Evolutionary conservation across 2,329 filamentous ascomycete genomes (phyloP).

Genomic region (Penicillium sp.): DNA sequence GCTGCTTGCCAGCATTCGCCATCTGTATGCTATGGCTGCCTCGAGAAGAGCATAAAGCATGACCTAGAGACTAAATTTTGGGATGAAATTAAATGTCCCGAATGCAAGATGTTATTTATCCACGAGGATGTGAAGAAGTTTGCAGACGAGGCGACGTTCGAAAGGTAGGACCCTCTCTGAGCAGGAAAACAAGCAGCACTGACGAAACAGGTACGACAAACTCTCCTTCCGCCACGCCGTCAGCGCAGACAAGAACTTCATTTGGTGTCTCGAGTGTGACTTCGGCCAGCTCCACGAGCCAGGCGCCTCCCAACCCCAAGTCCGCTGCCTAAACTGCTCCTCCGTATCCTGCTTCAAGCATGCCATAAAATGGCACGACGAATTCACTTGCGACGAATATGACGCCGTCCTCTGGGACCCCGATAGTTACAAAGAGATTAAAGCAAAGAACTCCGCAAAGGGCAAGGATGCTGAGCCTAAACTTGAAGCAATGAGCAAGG

Average conservation of each 20-base stretch:
- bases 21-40: conserved; percentile 12
- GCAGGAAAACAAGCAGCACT: not conserved
- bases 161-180: not conserved
- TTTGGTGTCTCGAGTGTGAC: conserved; percentile 19
- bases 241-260: conserved; percentile 17
- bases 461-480: not conserved
- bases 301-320: conserved; percentile 8
- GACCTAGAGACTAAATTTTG: conserved; percentile 17
- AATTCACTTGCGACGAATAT: conserved; percentile 19
- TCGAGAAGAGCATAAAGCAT: conserved; percentile 17
- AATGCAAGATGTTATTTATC: conserved; percentile 12
- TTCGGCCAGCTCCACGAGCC: conserved; percentile 16
- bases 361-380: conserved; percentile 19
- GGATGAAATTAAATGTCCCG: conserved; percentile 18
- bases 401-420: conserved; percentile 18
- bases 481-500: not conserved
- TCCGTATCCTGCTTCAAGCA: conserved; percentile 17
- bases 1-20: conserved; percentile 13
- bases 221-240: conserved; percentile 13
- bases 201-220: conserved; percentile 5
- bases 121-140: conserved; percentile 16
- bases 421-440: conserved; percentile 12
- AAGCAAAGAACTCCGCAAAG: not conserved
- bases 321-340: conserved; percentile 10
- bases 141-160: conserved; percentile 14